Conservation (phyloP, 805 yeast genomes). For the Starmera amethionina region DNA sequence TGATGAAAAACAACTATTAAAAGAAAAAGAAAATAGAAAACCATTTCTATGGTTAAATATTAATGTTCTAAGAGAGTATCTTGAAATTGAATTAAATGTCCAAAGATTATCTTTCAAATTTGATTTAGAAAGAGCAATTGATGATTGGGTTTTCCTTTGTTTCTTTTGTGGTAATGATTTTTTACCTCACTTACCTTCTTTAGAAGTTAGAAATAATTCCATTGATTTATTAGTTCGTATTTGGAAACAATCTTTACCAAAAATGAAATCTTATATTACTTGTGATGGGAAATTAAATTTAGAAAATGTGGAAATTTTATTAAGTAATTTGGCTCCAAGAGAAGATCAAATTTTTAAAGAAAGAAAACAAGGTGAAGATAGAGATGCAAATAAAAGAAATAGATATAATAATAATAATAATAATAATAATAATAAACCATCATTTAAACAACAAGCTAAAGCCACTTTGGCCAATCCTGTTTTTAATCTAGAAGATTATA, state of each 20-base stretch:
- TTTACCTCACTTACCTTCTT: conserved; percentile 89
- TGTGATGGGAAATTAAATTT: conserved; percentile 81
- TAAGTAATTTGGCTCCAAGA: conserved; percentile 53
- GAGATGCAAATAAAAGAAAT: conserved; percentile 47
- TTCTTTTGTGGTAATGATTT: conserved; percentile 98
- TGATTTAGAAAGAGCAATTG: conserved; percentile 91
- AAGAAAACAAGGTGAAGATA: conserved; percentile 63
- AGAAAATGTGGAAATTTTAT: conserved; percentile 62
- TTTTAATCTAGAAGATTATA: neutral
- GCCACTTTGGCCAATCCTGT: neutral
- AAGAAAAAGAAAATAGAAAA: conserved; percentile 36
- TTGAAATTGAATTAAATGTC: conserved; percentile 69
- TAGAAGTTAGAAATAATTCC: conserved; percentile 92
- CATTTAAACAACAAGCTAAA: conserved; percentile 9
- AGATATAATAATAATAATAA: conserved; percentile 45
- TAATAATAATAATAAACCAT: conserved; percentile 26
- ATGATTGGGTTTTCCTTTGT: conserved; percentile 98
- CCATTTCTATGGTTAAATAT: conserved; percentile 95
- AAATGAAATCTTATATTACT: conserved; percentile 69
- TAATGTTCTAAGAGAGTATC: conserved; percentile 77
- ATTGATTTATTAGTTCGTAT: conserved; percentile 71
- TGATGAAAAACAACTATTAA: conserved; percentile 34
- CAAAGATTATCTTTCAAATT: conserved; percentile 63
- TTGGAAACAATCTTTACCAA: conserved; percentile 71
- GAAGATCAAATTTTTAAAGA: conserved; percentile 73